Evolutionary conservation across 345 rosid species (phyloP).

Genomic region (Heritiera littoralis): DNA sequence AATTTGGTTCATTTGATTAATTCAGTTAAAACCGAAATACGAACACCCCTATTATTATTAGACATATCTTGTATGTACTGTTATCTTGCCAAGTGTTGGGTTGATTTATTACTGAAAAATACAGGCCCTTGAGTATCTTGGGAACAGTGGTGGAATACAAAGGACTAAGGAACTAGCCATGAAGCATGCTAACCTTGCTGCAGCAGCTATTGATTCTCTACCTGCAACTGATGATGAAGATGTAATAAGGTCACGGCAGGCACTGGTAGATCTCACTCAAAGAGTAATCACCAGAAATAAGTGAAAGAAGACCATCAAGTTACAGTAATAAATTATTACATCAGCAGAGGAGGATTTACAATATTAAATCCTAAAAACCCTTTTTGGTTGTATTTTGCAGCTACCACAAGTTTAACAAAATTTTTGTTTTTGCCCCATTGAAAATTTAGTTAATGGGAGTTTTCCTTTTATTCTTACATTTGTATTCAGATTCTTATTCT

Average conservation of each 20-base stretch:
- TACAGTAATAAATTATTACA: background rate
- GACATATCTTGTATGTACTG: too few relatives aligned
- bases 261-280: constrained; percentile 77
- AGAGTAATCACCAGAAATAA: constrained; percentile 79
- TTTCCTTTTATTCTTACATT: background rate
- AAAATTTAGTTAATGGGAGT: too few relatives aligned
- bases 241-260: constrained; percentile 75
- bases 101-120: constrained; percentile 14
- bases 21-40: too few relatives aligned
- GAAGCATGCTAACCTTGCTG: constrained; percentile 79
- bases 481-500: background rate
- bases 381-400: too few relatives aligned
- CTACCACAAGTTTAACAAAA: too few relatives aligned
- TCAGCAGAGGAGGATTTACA: too few relatives aligned
- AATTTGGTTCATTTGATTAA: too few relatives aligned
- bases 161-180: constrained; percentile 77
- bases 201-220: constrained; percentile 63
- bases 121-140: constrained; percentile 84
- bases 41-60: too few relatives aligned
- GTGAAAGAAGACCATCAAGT: constrained; percentile 27
- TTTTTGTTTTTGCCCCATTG: too few relatives aligned
- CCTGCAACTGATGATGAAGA: constrained; percentile 73
- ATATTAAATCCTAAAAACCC: too few relatives aligned
- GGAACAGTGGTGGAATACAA: constrained; percentile 87
- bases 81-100: constrained; percentile 2